Evolutionary conservation across 2,329 filamentous ascomycete species (phyloP), one percentile per base, ranked within the genome.

Genomic region (Fusarium nygamai): DNA sequence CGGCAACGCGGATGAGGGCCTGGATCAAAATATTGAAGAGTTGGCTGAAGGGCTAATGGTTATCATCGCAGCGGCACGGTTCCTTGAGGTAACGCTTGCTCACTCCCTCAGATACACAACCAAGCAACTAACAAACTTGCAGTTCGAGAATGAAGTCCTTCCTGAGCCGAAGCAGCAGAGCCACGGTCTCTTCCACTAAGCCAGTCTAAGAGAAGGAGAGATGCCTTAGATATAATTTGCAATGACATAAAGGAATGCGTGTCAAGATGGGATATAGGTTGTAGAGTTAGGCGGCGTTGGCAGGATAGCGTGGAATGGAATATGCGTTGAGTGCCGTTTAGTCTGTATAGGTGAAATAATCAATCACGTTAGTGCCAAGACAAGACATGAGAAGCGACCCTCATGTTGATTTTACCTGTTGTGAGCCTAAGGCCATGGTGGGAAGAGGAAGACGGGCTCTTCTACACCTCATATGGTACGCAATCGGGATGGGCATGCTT

Each of bases 21-120:
- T 91, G 41, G 90, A 91, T 60, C 86, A 91, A 64, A 89, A 90
- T 72, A 85, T 97, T 43, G 88, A 90, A 54, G 94, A 96, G 76
- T 83, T 98, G 75, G 94, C 95, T 11, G 94, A 97, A 81, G 92
- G 94, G 53, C 94, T 96, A 79, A 92, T 96, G 83, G 87, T 96
- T 62, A 86, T 98, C 73, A 93, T 98, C 78, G 88, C 92, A 36
- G 91, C 94, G 43, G 97, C 94, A 16, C 92, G 91, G 48, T 98
- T 97, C 82, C 85, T 98, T 61, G 93, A 98, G 87, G 95, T 97
- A 86, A 84, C 90, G 16, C 36, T 22, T 11, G 10, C 31, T 38
- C 24, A 34, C 17, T 39, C 27, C 17, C 17, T 43, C 22, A 29
- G 24, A 51, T 8, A n/a, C 41, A 39, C 20, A 13, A 38, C 48